Percentiles rank a stretch among this genome's conserved stretches.
Conservation (phyloP, 306 rosid species). For the Coriaria nepalensis region DNA sequence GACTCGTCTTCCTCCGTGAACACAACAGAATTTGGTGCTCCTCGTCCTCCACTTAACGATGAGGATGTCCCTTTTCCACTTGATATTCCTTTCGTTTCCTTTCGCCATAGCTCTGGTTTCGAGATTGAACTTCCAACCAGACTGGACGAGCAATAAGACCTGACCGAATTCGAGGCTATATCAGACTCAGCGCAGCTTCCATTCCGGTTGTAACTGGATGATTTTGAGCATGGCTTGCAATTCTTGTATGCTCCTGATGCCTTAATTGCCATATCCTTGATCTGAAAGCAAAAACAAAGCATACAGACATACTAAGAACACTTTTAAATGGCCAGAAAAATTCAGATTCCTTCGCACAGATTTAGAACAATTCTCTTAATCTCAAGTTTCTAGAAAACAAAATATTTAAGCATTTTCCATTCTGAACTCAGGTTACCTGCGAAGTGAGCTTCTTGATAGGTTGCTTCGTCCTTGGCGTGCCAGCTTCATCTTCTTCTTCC, state of each 20-base stretch:
- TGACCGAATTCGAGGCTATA: slow-evolving; percentile 63
- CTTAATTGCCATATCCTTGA: slow-evolving; percentile 94
- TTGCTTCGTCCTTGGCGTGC: slow-evolving; percentile 71
- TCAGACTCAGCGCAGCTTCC: slow-evolving; percentile 58
- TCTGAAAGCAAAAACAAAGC: slow-evolving; percentile 28
- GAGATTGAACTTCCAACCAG: slow-evolving; percentile 79
- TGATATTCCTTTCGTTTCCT: slow-evolving; percentile 66
- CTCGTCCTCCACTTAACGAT: slow-evolving; percentile 34
- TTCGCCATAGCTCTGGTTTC: slow-evolving; percentile 81
- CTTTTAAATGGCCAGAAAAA: background rate
- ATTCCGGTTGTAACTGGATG: slow-evolving; percentile 37
- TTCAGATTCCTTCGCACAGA: background rate
- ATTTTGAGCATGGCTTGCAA: slow-evolving; percentile 88
- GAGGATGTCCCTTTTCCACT: slow-evolving; percentile 96
- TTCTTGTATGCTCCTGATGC: slow-evolving; percentile 91
- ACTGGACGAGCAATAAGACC: slow-evolving; percentile 59
- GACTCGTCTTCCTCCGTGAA: slow-evolving; percentile 94
- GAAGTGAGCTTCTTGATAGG: slow-evolving; percentile 78
- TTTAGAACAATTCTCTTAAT: no score
- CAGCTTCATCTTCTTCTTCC: slow-evolving; percentile 55
- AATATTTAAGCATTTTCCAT: slow-evolving; percentile 12
- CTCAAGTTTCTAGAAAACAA: background rate
- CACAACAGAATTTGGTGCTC: slow-evolving; percentile 22
- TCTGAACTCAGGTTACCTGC: slow-evolving; percentile 39
- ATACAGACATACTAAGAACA: background rate